Evolutionary conservation across 108 stramenopile species (phyloP).

Genomic region (Cyclotella choctawhatcheeana): DNA sequence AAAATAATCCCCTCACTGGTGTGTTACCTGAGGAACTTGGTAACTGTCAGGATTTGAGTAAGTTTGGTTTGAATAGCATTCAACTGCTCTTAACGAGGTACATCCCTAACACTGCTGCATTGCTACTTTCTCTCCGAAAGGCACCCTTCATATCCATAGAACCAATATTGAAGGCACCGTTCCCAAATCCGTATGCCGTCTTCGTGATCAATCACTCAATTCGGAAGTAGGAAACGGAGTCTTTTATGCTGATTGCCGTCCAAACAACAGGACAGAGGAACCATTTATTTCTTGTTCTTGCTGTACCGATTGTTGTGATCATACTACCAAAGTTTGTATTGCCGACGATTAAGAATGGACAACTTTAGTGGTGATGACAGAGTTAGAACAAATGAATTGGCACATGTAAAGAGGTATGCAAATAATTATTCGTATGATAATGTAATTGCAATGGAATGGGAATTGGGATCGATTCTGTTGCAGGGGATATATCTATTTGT

Average conservation of each 20-base stretch:
- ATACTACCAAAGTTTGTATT: constrained; percentile 39
- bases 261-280: constrained; percentile 41
- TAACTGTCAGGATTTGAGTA: constrained; percentile 31
- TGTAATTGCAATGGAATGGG: too few species aligned
- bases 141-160: constrained; percentile 37
- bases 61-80: constrained; percentile 5
- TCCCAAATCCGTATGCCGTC: constrained; percentile 34
- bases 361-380: too few species aligned
- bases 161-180: constrained; percentile 32
- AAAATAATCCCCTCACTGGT: constrained; percentile 42
- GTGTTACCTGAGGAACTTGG: constrained; percentile 42
- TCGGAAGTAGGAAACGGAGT: constrained; percentile 16
- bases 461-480: too few species aligned
- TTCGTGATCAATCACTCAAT: constrained; percentile 35
- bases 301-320: constrained; percentile 50
- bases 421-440: too few species aligned
- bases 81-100: neutral
- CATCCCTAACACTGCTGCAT: neutral
- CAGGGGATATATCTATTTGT: too few species aligned
- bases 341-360: constrained; percentile 27
- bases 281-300: constrained; percentile 37
- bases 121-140: constrained; percentile 3
- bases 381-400: too few species aligned
- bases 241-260: constrained; percentile 48
- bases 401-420: too few species aligned